These are phyloP conservation scores for Trichoderma asperelloides DNA, from an alignment of 495 filamentous ascomycete genomes.

Conservation along the genomic window DNA sequence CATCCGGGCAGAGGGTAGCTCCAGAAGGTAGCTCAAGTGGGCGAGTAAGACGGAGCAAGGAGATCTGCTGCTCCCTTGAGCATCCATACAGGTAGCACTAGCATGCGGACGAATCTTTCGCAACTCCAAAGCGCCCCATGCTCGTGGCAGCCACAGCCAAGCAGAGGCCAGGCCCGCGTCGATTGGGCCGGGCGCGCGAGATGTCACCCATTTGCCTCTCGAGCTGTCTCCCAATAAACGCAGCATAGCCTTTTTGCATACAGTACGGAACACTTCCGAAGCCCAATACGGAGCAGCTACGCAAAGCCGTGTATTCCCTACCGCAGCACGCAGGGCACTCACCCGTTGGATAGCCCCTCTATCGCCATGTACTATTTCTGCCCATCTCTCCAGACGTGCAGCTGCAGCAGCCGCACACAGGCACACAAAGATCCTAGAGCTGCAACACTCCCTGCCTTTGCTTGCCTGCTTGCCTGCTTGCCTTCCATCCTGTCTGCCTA, in stretches of 20 bases:
- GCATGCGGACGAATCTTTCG: not conserved
- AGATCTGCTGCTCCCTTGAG: not conserved
- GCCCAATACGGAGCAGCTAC: not conserved
- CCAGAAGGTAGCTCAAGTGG: not conserved
- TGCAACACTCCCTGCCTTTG: not conserved
- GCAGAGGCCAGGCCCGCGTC: not conserved
- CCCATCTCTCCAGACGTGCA: not conserved
- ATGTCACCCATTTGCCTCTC: not conserved
- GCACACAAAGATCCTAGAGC: not conserved
- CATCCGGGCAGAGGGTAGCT: constrained; percentile 2
- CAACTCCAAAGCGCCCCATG: not conserved
- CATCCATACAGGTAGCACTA: not conserved
- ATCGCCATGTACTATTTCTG: constrained; percentile 1
- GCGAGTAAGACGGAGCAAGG: not conserved
- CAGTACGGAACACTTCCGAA: not conserved
- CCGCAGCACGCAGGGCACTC: not conserved
- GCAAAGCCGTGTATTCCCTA: not conserved
- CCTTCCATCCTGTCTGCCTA: not conserved
- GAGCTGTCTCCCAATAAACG: not conserved
- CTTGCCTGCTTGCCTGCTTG: not conserved
- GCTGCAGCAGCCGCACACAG: not conserved
- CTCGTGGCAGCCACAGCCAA: constrained; percentile 4
- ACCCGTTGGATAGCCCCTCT: not conserved
- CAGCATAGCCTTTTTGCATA: not conserved
- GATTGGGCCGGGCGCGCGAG: not conserved